phyloP scores from a whole-genome alignment of 306 rosid species.

The Alnus rubra region DNA sequence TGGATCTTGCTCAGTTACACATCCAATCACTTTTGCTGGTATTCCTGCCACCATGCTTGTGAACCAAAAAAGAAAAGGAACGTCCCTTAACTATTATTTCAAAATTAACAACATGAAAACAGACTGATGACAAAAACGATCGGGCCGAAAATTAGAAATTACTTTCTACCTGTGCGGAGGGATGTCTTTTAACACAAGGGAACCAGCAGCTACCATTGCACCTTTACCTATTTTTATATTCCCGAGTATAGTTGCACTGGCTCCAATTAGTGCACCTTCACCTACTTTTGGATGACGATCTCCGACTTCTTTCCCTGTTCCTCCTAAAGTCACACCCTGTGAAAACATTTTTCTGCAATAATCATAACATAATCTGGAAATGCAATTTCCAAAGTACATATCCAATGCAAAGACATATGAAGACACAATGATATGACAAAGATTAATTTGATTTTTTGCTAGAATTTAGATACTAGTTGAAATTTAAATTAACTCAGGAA shows the following conservation, averaged over 20 bases:
- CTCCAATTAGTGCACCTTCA: constrained; percentile 89
- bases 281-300: constrained; percentile 96
- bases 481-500: constrained; percentile 14
- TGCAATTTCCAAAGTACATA: neutral
- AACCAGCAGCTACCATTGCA: constrained; percentile 87
- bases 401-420: neutral
- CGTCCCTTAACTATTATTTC: constrained; percentile 16
- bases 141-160: neutral
- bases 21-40: constrained; percentile 77
- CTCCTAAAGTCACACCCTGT: constrained; percentile 93
- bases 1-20: constrained; percentile 61
- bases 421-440: neutral
- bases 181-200: constrained; percentile 77
- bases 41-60: constrained; percentile 87
- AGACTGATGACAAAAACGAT: neutral
- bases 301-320: constrained; percentile 80
- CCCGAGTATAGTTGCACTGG: constrained; percentile 83
- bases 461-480: constrained; percentile 10
- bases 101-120: neutral
- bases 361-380: constrained; percentile 17
- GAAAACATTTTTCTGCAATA: constrained; percentile 27
- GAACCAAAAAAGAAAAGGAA: constrained; percentile 20
- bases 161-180: constrained; percentile 71
- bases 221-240: constrained; percentile 83
- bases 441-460: neutral